phyloP scores from a whole-genome alignment of 2,329 filamentous ascomycete genomes.

The Cercospora brassicicola region DNA sequence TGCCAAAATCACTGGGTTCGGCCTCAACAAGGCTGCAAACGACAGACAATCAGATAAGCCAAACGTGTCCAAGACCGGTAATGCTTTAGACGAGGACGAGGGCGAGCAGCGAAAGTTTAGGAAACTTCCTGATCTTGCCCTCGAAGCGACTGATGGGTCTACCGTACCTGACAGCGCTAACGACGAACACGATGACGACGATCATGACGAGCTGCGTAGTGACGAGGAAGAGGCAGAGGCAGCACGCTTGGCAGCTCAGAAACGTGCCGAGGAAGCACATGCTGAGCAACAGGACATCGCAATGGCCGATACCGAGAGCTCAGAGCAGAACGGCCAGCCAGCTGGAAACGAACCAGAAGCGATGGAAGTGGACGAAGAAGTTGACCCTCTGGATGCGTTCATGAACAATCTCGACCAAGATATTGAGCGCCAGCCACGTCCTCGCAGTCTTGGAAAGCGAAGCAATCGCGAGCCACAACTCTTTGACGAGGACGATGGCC shows the following conservation, averaged over 20 bases:
- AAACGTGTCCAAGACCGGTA: slow-evolving; percentile 65
- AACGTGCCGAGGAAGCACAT: slow-evolving; percentile 59
- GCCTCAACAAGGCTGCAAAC: slow-evolving; percentile 66
- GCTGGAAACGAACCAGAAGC: slow-evolving; percentile 15
- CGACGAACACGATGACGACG: slow-evolving; percentile 48
- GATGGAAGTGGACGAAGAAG: slow-evolving; percentile 60
- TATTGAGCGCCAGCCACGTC: slow-evolving; percentile 38
- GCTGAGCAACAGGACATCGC: slow-evolving; percentile 51
- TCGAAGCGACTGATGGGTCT: slow-evolving; percentile 50
- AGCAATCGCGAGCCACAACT: slow-evolving; percentile 72
- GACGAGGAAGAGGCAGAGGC: slow-evolving; percentile 88
- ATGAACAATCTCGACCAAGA: slow-evolving; percentile 71
- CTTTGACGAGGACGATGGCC: slow-evolving; percentile 80
- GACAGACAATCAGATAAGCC: slow-evolving; percentile 61
- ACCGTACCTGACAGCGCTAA: slow-evolving; percentile 57
- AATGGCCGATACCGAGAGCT: slow-evolving; percentile 44
- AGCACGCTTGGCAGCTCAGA: slow-evolving; percentile 75
- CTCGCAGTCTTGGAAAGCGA: slow-evolving; percentile 46
- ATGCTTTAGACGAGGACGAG: slow-evolving; percentile 87
- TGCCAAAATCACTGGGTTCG: slow-evolving; percentile 79
- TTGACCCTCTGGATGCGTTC: slow-evolving; percentile 94
- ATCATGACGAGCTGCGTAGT: slow-evolving; percentile 73
- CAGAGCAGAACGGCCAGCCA: slow-evolving; percentile 27
- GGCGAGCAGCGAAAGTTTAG: slow-evolving; percentile 83
- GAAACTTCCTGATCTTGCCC: slow-evolving; percentile 76